phyloP scores from a whole-genome alignment of 495 filamentous ascomycete species.

The Pyrenula aspistea region DNA sequence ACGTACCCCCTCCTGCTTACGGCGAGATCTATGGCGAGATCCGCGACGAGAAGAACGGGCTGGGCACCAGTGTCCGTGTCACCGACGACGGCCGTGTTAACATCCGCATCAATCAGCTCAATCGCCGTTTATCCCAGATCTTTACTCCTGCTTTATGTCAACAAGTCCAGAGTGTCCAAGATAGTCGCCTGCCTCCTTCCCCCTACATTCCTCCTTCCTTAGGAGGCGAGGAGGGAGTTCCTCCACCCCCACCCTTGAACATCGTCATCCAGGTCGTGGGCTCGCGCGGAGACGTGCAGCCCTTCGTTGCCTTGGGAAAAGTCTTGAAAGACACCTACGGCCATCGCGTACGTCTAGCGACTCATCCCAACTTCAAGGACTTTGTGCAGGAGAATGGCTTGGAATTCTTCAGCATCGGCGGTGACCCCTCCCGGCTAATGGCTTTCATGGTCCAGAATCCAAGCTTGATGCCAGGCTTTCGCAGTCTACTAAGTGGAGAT shows the following conservation, averaged over 20 bases:
- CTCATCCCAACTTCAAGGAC: slow-evolving; percentile 57
- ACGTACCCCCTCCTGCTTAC: background rate
- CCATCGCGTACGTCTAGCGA: slow-evolving; percentile 70
- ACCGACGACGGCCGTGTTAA: slow-evolving; percentile 62
- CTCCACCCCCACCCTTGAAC: slow-evolving; percentile 47
- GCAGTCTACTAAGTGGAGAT: slow-evolving; percentile 54
- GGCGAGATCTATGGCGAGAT: slow-evolving; percentile 25
- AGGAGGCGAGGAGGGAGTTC: slow-evolving; percentile 44
- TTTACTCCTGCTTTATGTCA: slow-evolving; percentile 51
- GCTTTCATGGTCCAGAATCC: slow-evolving; percentile 82
- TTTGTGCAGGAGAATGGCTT: slow-evolving; percentile 58
- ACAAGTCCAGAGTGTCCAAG: slow-evolving; percentile 35
- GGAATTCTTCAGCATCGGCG: slow-evolving; percentile 72
- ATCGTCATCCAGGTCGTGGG: slow-evolving; percentile 74
- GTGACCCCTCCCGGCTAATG: slow-evolving; percentile 71
- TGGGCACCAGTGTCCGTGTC: slow-evolving; percentile 40
- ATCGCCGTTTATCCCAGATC: slow-evolving; percentile 48
- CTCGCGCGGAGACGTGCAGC: slow-evolving; percentile 68
- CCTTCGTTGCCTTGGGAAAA: slow-evolving; percentile 58
- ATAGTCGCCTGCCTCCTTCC: slow-evolving; percentile 34
- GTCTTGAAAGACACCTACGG: slow-evolving; percentile 47
- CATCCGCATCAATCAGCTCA: slow-evolving; percentile 61
- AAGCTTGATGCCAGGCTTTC: slow-evolving; percentile 60
- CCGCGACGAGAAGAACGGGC: slow-evolving; percentile 34
- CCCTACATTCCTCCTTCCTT: slow-evolving; percentile 51